A percentile compares a stretch with the other conserved stretches of the same genome.
Conservation (phyloP, 2,329 filamentous ascomycete species). For the Trichoderma cornu-damae region DNA sequence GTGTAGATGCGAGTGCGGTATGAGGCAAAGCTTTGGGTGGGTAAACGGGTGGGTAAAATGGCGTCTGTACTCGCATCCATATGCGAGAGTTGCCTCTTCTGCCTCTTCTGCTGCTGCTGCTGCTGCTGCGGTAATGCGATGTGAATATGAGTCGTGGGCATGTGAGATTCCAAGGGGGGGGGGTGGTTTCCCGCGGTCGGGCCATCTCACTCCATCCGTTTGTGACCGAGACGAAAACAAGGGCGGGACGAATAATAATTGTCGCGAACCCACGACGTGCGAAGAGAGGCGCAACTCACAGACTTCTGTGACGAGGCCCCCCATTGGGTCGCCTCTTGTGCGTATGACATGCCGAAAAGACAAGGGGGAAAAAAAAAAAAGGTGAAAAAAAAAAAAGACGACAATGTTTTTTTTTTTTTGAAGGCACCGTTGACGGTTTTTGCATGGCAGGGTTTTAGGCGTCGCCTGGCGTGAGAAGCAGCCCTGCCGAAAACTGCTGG, state of each 20-base stretch:
- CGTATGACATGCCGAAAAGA: neutral
- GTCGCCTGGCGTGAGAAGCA: neutral
- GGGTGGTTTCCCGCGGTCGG: neutral
- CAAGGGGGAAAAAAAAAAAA: too few relatives aligned
- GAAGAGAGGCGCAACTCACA: neutral
- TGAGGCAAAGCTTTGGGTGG: conserved; percentile 1
- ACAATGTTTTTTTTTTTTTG: neutral
- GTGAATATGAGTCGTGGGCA: neutral
- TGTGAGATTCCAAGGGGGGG: conserved; percentile 7
- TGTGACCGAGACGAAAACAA: neutral
- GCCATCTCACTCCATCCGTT: neutral
- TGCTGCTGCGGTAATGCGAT: neutral
- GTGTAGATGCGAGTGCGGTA: conserved; percentile 8
- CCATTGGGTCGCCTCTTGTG: neutral
- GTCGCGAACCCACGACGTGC: neutral
- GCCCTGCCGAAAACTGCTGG: neutral
- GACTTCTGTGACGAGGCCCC: neutral
- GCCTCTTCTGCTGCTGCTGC: neutral
- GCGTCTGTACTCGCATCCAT: neutral
- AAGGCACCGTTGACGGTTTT: neutral
- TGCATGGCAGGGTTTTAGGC: neutral
- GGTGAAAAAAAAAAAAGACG: too few relatives aligned
- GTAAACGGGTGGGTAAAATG: conserved; percentile 13
- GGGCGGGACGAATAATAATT: neutral
- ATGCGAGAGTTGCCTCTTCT: conserved; percentile 1